Evolutionary conservation across 208 protist genomes (phyloP).

Genomic region (Crithidia bombi): DNA sequence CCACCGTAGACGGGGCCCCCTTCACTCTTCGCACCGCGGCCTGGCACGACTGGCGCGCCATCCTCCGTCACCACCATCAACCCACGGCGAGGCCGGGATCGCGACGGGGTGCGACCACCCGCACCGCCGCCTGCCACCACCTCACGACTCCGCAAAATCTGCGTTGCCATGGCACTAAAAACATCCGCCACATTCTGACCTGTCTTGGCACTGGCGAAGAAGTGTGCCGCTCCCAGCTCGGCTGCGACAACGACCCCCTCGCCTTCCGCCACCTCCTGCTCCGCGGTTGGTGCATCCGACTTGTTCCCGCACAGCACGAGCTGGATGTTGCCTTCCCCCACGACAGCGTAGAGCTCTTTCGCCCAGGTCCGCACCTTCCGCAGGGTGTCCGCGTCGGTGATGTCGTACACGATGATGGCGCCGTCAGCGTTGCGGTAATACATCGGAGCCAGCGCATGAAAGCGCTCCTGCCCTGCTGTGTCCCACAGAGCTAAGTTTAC

Average conservation of each 20-base stretch:
- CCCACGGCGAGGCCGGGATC: constrained; percentile 38
- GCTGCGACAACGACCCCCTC: constrained; percentile 70
- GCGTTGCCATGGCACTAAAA: constrained; percentile 70
- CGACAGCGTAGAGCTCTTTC: constrained; percentile 92
- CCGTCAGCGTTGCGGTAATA: constrained; percentile 87
- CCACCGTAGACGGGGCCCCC: constrained; percentile 27
- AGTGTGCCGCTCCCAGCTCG: constrained; percentile 61
- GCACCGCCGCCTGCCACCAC: constrained; percentile 7
- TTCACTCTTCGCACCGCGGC: background rate
- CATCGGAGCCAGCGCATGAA: constrained; percentile 84
- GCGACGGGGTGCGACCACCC: constrained; percentile 1
- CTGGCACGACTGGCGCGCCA: constrained; percentile 20
- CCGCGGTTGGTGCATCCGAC: constrained; percentile 71
- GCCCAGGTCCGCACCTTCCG: constrained; percentile 95
- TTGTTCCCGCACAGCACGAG: constrained; percentile 96
- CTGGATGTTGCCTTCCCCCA: constrained; percentile 85
- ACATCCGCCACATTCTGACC: constrained; percentile 65
- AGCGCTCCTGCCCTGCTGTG: constrained; percentile 98
- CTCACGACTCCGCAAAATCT: constrained; percentile 35
- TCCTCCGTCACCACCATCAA: constrained; percentile 48
- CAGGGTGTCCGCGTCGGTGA: constrained; percentile 94
- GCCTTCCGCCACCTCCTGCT: constrained; percentile 72
- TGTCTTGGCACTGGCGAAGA: constrained; percentile 75
- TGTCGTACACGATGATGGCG: constrained; percentile 96
- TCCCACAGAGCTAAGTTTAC: constrained; percentile 96